These are phyloP conservation scores for Phlebiopsis flavidoalba DNA, from an alignment of 768 basidiomycete species.

Conservation along the genomic window DNA sequence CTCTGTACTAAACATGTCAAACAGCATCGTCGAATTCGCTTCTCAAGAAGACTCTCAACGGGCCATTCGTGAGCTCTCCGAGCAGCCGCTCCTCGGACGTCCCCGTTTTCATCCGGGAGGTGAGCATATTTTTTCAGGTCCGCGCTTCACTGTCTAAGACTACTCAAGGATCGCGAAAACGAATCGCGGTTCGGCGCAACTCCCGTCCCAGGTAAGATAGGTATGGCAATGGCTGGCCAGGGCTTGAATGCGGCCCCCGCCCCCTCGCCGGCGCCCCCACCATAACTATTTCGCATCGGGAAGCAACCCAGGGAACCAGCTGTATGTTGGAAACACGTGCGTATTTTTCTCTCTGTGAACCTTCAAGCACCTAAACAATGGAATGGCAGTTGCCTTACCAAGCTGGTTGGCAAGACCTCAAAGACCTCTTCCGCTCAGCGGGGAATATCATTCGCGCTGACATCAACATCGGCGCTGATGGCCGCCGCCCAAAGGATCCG, in stretches of 20 bases:
- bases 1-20: not conserved
- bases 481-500: conserved; percentile 92
- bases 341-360: conserved; percentile 17
- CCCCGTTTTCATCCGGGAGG: conserved; percentile 96
- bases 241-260: conserved; percentile 73
- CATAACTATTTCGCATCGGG: conserved; percentile 71
- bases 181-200: conserved; percentile 94
- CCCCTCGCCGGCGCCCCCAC: conserved; percentile 77
- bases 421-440: conserved; percentile 93
- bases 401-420: conserved; percentile 98
- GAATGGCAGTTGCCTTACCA: conserved; percentile 77
- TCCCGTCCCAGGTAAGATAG: conserved; percentile 93
- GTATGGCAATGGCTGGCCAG: conserved; percentile 94
- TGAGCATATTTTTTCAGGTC: conserved; percentile 29
- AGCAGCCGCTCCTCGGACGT: conserved; percentile 85
- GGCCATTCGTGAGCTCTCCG: conserved; percentile 86
- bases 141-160: conserved; percentile 1
- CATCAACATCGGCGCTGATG: conserved; percentile 90
- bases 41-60: conserved; percentile 87
- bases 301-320: conserved; percentile 82
- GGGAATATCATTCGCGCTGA: conserved; percentile 95
- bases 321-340: conserved; percentile 90
- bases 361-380: not conserved
- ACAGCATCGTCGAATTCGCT: conserved; percentile 92
- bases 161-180: conserved; percentile 84